Base-by-base conservation (phyloP, 1,284 basidiomycete genomes). In the Trichosporon sp. region DNA sequence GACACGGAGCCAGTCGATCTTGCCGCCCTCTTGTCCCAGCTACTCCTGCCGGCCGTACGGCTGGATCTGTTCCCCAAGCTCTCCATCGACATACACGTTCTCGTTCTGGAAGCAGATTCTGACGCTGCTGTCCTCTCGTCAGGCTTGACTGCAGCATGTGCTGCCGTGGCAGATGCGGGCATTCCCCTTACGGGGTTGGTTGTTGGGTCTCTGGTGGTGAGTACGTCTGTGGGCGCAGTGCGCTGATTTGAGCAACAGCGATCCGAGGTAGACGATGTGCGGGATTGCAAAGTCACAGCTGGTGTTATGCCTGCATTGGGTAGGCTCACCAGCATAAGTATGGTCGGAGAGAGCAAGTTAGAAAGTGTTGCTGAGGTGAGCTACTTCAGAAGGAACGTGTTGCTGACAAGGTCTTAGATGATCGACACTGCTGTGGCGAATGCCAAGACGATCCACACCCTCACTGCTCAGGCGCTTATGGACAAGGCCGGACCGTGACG, bases 21-120 rank as follows among this genome's bases (percentile, higher is more conserved):
- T 34, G 90, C 92, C 0, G 86, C 90, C 25, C 88, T 92, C 12
- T 89, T 99, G 31, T 89, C 93, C 66, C 93, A 97, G 83, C 90
- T 95, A 1, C 86, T 99, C 15, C 83, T 90, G 0, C 90, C 97
- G 0, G 89, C 95, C 0, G 87, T 99, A 6, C 89, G 93, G 47
- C 86, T 98, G 21, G 94, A 98, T 75, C 86, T 94, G 2, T 86
- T 98, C 4, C 96, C 97, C 8, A 99, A 99, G 82, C 92, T 94
- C 0, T 91, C 90, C 8, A 89, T 99, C 75, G 97, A 99, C 83
- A 86, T 98, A 32, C 95, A 92, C 82, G 84, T 99, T 58, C 91
- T 90, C 15, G 87, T 99, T 23, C 89, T 99, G 38, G 95, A 99
- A 83, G 90, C 91, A 11, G 95, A 98, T 78, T 92, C 92, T 3